A percentile compares a stretch with the other conserved stretches of the same genome.
These are phyloP conservation scores for Epichloe gansuensis DNA, from an alignment of 2,329 filamentous ascomycete species.

Conservation along the genomic window DNA sequence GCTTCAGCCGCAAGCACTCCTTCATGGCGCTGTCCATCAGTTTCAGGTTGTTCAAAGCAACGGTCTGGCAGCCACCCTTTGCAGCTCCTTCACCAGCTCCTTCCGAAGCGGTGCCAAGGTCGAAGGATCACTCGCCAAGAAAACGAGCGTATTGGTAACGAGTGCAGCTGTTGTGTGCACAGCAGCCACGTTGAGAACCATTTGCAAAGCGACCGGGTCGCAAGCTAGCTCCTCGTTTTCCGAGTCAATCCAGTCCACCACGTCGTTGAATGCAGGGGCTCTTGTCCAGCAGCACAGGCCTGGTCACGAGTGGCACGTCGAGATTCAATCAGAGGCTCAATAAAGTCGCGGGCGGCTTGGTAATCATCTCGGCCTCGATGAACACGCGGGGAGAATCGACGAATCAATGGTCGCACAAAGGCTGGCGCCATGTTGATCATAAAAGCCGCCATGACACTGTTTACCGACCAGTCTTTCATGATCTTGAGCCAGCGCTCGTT, in stretches of 20 bases:
- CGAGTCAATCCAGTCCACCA: constrained; percentile 9
- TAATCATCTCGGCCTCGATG: constrained; percentile 5
- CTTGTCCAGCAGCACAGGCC: neutral
- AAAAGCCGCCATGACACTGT: constrained; percentile 7
- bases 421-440: constrained; percentile 7
- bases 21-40: constrained; percentile 7
- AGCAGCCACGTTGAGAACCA: constrained; percentile 8
- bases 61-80: constrained; percentile 4
- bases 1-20: constrained; percentile 7
- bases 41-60: constrained; percentile 6
- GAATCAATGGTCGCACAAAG: constrained; percentile 5
- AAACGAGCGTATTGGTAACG: constrained; percentile 7
- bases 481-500: constrained; percentile 5
- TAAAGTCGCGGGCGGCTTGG: constrained; percentile 5
- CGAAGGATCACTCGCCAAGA: constrained; percentile 4
- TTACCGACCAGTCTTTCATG: constrained; percentile 8
- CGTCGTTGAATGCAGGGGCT: constrained; percentile 4
- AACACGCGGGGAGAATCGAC: constrained; percentile 5
- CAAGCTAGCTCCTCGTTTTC: constrained; percentile 6
- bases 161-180: constrained; percentile 6
- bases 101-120: constrained; percentile 3
- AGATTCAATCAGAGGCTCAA: constrained; percentile 6
- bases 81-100: constrained; percentile 4
- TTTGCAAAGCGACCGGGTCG: constrained; percentile 7
- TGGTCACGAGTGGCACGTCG: constrained; percentile 4